These are phyloP conservation scores for Ziziphus jujuba DNA, from an alignment of 306 rosid species.

Conservation along the genomic window DNA sequence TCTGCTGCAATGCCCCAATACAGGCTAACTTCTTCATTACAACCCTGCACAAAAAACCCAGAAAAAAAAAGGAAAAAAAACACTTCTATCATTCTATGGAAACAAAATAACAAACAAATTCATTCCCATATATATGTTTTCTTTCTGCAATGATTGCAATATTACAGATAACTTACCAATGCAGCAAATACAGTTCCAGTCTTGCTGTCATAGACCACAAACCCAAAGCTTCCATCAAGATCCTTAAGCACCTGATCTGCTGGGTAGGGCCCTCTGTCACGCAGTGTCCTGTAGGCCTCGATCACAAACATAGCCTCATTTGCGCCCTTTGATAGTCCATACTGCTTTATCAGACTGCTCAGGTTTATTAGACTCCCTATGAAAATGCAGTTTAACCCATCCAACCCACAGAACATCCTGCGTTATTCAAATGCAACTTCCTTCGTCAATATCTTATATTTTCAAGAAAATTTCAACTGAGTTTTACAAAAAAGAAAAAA, in stretches of 20 bases:
- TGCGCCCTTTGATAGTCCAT: conserved; percentile 68
- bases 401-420: conserved; percentile 88
- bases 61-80: background rate
- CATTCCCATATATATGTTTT: no score
- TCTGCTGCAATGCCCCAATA: conserved; percentile 86
- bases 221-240: conserved; percentile 83
- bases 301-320: conserved; percentile 78
- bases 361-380: conserved; percentile 68
- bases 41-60: conserved; percentile 50
- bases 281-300: conserved; percentile 81
- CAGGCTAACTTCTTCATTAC: conserved; percentile 57
- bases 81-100: background rate
- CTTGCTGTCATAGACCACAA: conserved; percentile 66
- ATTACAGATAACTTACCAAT: conserved; percentile 38
- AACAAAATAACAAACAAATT: background rate
- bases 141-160: background rate
- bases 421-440: background rate
- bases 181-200: conserved; percentile 71
- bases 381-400: conserved; percentile 74
- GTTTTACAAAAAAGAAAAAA: background rate
- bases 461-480: background rate
- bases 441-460: background rate
- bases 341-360: conserved; percentile 65
- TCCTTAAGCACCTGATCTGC: conserved; percentile 93
- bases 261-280: conserved; percentile 90